Percentiles rank a stretch among this genome's conserved stretches.
phyloP scores from a whole-genome alignment of 495 filamentous ascomycete species.

The Sphaerosporella brunnea region DNA sequence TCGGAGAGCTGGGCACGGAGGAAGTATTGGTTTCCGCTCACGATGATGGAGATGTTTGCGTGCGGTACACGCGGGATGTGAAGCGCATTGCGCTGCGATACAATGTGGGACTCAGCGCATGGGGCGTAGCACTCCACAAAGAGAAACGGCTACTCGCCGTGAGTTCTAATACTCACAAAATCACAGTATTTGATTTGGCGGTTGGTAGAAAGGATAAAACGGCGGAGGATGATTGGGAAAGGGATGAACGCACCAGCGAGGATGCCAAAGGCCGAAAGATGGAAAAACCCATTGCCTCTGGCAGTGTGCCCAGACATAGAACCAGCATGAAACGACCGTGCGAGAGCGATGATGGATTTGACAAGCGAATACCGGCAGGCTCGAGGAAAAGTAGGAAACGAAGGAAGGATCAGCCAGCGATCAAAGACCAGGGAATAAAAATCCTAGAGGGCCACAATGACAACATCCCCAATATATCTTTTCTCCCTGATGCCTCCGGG shows the following conservation, averaged over 20 bases:
- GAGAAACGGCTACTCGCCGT: slow-evolving; percentile 63
- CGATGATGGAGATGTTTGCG: slow-evolving; percentile 80
- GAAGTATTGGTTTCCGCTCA: slow-evolving; percentile 62
- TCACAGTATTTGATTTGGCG: slow-evolving; percentile 23
- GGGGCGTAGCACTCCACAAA: slow-evolving; percentile 77
- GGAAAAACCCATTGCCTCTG: slow-evolving; percentile 3
- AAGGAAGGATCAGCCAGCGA: slow-evolving; percentile 5
- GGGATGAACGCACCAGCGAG: neutral
- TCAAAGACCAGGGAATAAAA: slow-evolving; percentile 18
- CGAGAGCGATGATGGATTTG: slow-evolving; percentile 10
- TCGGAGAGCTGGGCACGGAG: slow-evolving; percentile 61
- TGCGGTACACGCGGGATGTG: slow-evolving; percentile 47
- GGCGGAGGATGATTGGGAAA: neutral
- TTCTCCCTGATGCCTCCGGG: slow-evolving; percentile 48
- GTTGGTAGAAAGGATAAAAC: slow-evolving; percentile 5
- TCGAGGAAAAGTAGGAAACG: slow-evolving; percentile 3
- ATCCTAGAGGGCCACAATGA: slow-evolving; percentile 18
- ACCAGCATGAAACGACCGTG: slow-evolving; percentile 28
- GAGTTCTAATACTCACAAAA: slow-evolving; percentile 44
- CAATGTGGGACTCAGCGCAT: slow-evolving; percentile 61
- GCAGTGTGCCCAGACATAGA: slow-evolving; percentile 28
- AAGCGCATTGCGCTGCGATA: slow-evolving; percentile 17
- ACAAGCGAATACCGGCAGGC: neutral
- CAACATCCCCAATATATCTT: slow-evolving; percentile 68
- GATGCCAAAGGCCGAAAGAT: neutral